Conservation (phyloP, 2,329 filamentous ascomycete genomes). For the Colletotrichum sp. region DNA sequence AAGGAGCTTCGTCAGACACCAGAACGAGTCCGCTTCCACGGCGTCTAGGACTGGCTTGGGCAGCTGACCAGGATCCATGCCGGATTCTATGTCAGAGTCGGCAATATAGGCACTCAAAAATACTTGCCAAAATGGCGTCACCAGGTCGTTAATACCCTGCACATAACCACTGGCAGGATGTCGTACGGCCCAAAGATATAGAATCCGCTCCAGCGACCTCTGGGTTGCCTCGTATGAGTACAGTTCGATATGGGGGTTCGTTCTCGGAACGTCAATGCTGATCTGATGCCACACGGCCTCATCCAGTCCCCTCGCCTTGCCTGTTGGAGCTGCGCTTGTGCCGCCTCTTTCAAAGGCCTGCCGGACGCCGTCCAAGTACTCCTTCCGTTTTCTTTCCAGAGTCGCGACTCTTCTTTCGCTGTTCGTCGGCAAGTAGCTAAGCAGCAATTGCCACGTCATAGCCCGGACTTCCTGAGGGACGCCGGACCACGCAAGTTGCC, state of each 20-base stretch:
- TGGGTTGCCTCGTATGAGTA: conserved; percentile 98
- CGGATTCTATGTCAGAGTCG: conserved; percentile 88
- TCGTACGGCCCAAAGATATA: conserved; percentile 97
- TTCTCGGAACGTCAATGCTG: conserved; percentile 95
- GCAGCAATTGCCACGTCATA: conserved; percentile 97
- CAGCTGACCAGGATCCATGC: conserved; percentile 96
- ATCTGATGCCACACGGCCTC: conserved; percentile 99
- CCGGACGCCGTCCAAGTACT: conserved; percentile 91
- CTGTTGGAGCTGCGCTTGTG: conserved; percentile 31
- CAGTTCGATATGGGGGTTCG: conserved; percentile 92
- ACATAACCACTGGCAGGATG: conserved; percentile 98
- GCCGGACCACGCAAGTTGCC: conserved; percentile 90
- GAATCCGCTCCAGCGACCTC: conserved; percentile 87
- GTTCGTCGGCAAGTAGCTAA: conserved; percentile 96
- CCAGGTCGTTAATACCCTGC: conserved; percentile 97
- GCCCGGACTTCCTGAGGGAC: conserved; percentile 94
- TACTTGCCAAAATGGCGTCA: conserved; percentile 97
- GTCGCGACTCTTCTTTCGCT: conserved; percentile 90
- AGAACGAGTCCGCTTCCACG: conserved; percentile 97
- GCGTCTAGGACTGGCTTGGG: conserved; percentile 91
- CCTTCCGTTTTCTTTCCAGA: conserved; percentile 91
- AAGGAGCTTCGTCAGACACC: conserved; percentile 97
- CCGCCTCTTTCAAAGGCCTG: conserved; percentile 70
- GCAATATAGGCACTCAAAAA: conserved; percentile 95
- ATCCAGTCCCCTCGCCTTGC: conserved; percentile 74